phyloP scores from a whole-genome alignment of 208 protist genomes.

The Acanthamoeba triangularis region DNA sequence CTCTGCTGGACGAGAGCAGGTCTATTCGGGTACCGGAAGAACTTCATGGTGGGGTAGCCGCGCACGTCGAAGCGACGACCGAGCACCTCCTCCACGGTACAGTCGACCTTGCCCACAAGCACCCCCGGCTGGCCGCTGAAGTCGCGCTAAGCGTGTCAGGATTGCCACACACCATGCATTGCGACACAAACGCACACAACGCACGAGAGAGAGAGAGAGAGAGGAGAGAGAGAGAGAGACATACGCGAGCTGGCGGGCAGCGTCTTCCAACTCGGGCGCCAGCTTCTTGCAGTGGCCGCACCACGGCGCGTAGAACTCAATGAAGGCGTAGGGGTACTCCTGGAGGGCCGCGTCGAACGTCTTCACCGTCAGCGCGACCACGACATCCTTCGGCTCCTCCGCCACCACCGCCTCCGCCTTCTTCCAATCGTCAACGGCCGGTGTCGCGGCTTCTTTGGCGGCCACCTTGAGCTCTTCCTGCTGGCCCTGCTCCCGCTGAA shows the following conservation, averaged over 20 bases:
- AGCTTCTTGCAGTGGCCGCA: conserved; percentile 82
- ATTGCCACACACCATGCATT: neutral
- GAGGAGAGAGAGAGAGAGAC: neutral
- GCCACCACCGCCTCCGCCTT: neutral
- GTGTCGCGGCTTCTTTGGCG: too few relatives aligned
- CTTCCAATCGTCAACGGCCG: too few relatives aligned
- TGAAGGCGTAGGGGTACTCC: conserved; percentile 11
- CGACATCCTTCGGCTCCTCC: neutral
- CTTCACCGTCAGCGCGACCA: neutral
- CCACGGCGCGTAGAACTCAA: conserved; percentile 81
- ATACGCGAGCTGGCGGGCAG: neutral
- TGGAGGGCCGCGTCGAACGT: neutral
- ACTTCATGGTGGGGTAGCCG: conserved; percentile 66
- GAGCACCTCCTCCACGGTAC: conserved; percentile 55
- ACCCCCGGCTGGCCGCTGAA: neutral
- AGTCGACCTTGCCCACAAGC: conserved; percentile 63
- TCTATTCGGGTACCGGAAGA: conserved; percentile 1
- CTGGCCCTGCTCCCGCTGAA: neutral
- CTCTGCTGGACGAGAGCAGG: neutral
- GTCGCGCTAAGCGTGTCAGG: neutral
- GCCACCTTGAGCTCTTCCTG: neutral
- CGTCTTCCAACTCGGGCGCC: conserved; percentile 64
- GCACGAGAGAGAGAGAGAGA: too few relatives aligned
- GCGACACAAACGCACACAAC: neutral
- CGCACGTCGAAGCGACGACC: neutral